Conservation (phyloP, 805 yeast species). For the Saturnispora zaruensis region DNA sequence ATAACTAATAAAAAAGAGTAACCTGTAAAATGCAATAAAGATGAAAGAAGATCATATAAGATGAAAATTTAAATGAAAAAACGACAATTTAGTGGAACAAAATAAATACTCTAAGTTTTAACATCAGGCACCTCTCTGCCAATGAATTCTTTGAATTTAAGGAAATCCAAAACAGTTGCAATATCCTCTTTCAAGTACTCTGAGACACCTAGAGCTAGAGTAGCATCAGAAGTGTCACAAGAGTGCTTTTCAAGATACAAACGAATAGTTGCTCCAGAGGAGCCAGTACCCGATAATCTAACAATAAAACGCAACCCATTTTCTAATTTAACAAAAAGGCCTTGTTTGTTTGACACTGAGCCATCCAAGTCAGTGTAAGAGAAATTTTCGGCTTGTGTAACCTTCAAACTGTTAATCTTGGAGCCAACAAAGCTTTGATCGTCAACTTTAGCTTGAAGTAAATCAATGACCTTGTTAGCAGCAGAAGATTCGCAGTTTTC, state of each 20-base stretch:
- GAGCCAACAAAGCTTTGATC: conserved; percentile 41
- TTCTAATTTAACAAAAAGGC: conserved; percentile 71
- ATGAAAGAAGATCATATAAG: background rate
- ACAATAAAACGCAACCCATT: conserved; percentile 82
- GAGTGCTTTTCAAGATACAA: conserved; percentile 83
- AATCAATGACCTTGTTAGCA: conserved; percentile 59
- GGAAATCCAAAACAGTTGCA: conserved; percentile 51
- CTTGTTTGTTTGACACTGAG: conserved; percentile 79
- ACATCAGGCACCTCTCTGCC: conserved; percentile 88
- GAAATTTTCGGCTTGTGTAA: conserved; percentile 78
- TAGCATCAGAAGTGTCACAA: conserved; percentile 42
- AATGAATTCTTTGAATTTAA: conserved; percentile 62
- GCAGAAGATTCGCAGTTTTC: conserved; percentile 74
- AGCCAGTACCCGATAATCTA: conserved; percentile 94
- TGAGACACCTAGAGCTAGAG: conserved; percentile 43
- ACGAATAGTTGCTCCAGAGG: conserved; percentile 95
- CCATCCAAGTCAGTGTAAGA: conserved; percentile 93
- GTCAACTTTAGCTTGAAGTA: conserved; percentile 35
- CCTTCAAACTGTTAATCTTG: conserved; percentile 39
- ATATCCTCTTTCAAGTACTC: conserved; percentile 61
- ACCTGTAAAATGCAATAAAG: background rate
- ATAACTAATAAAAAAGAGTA: too few species aligned
- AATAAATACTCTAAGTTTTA: conserved; percentile 42
- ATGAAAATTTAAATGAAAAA: background rate
- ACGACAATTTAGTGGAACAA: background rate